Base-by-base conservation (phyloP, 2,329 filamentous ascomycete species). In the Teratosphaeria viscida region DNA sequence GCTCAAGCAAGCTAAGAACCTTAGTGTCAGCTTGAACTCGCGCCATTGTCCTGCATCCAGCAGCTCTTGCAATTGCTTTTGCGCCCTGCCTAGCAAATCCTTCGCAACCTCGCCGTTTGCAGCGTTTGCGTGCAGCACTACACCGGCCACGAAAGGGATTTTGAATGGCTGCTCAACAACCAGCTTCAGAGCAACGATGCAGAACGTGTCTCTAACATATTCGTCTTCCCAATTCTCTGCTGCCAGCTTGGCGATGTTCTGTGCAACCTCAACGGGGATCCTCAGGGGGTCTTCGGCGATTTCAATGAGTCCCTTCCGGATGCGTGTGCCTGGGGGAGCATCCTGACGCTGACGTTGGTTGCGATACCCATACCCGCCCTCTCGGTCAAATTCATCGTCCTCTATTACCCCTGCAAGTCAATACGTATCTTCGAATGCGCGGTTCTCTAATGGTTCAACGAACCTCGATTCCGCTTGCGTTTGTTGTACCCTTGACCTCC, bases 141-240 rank as follows among this genome's bases (percentile, higher is more conserved):
- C 86, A 23, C 89, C 90, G 10, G 92, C 91, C 43, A 95, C 82
- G 72, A 96, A 97, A 0, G 94, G 92, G n/a, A 91, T 95, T 79
- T 97, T 97, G 74, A 99, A 87, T 1, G 94, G 94, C 76, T 99
- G 94, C 76, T 99, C 94, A 39, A 90, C 73, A 52, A 88, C 81
- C 82, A 97, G 80, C 74, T 92, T 89, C 60, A 92, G 77, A 7
- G 85, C 79, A 34, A 95, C 81, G 60, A 87, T 83, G 65, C 89
- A 79, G 72, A 95, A 95, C 56, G 81, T 84, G 35, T 80, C 82
- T 64, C 85, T 85, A 58, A 95, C 77, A 66, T 91, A 87, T 66
- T 87, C 85, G 70, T 95, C 88, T n/a, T 95, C 91, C 71, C 88
- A 88, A 74, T 95, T 88, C 53, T 95, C 90, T 35, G 86, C 82